These are phyloP conservation scores for Chloris gayana DNA, from an alignment of 176 grass and related monocot species.

Conservation along the genomic window DNA sequence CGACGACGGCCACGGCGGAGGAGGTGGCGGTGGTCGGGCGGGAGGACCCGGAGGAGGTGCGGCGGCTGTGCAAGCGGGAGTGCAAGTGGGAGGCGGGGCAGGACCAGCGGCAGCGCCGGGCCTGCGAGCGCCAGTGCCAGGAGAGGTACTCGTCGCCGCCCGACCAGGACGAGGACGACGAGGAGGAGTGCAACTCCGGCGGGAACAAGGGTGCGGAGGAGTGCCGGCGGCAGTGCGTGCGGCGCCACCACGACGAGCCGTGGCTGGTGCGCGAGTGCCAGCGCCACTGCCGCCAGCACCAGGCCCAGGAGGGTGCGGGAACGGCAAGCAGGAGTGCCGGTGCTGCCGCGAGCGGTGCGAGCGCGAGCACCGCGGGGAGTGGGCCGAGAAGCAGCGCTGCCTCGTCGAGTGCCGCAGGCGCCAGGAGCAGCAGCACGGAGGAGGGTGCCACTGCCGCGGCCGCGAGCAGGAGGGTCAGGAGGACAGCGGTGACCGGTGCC, in stretches of 20 bases:
- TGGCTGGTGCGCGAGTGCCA: not conserved
- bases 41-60: not conserved
- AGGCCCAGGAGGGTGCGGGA: not conserved
- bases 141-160: not conserved
- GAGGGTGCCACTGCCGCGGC: not conserved
- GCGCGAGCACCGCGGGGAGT: not conserved
- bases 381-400: constrained; percentile 21
- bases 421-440: not conserved
- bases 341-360: constrained; percentile 29
- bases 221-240: not conserved
- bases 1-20: not conserved
- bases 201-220: too few relatives aligned
- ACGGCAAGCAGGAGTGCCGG: not conserved
- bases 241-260: not conserved
- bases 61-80: constrained; percentile 20
- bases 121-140: constrained; percentile 22
- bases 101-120: not conserved
- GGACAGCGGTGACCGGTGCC: not conserved
- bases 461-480: too few relatives aligned
- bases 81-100: constrained; percentile 30
- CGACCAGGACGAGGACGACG: not conserved
- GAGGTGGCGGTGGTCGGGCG: not conserved
- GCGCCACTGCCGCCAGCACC: too few relatives aligned
- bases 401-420: constrained; percentile 13
- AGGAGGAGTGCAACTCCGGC: not conserved